Evolutionary conservation across 495 filamentous ascomycete species (phyloP).

Genomic region (Friedmanniomyces endolithicus): DNA sequence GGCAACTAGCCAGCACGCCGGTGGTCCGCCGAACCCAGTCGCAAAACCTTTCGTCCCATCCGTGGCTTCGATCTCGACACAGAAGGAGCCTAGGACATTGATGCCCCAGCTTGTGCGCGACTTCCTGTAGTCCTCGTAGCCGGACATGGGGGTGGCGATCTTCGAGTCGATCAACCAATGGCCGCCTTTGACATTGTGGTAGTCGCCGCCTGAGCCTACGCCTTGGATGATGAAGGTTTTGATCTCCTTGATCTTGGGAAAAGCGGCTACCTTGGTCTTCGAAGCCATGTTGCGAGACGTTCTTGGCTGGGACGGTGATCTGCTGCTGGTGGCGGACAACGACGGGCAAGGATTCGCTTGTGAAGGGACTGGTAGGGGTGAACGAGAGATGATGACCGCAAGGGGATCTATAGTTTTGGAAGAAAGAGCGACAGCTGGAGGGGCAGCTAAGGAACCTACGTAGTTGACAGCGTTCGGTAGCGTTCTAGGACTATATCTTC

Average conservation of each 20-base stretch:
- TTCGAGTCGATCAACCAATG: conserved; percentile 87
- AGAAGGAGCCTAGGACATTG: conserved; percentile 88
- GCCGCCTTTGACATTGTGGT: conserved; percentile 87
- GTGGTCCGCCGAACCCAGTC: conserved; percentile 85
- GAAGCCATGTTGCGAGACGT: background rate
- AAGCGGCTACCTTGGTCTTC: conserved; percentile 22
- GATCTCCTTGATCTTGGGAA: conserved; percentile 67
- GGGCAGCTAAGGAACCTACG: too few species aligned
- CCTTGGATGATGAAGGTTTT: conserved; percentile 73
- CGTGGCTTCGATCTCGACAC: conserved; percentile 76
- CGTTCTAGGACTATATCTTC: too few species aligned
- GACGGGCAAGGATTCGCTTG: too few species aligned
- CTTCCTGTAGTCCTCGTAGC: conserved; percentile 73
- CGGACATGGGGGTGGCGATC: conserved; percentile 83
- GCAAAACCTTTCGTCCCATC: conserved; percentile 88
- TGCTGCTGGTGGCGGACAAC: too few species aligned
- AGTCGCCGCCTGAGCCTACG: conserved; percentile 81
- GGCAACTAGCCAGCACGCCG: conserved; percentile 82
- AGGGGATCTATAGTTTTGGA: background rate
- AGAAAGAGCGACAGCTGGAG: too few species aligned
- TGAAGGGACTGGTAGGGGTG: too few species aligned
- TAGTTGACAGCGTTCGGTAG: too few species aligned
- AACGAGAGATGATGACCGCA: too few species aligned
- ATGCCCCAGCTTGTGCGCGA: conserved; percentile 90
- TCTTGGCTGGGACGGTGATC: background rate